Conservation (phyloP, 2,329 filamentous ascomycete species). For the Akanthomyces dipterigenus region DNA sequence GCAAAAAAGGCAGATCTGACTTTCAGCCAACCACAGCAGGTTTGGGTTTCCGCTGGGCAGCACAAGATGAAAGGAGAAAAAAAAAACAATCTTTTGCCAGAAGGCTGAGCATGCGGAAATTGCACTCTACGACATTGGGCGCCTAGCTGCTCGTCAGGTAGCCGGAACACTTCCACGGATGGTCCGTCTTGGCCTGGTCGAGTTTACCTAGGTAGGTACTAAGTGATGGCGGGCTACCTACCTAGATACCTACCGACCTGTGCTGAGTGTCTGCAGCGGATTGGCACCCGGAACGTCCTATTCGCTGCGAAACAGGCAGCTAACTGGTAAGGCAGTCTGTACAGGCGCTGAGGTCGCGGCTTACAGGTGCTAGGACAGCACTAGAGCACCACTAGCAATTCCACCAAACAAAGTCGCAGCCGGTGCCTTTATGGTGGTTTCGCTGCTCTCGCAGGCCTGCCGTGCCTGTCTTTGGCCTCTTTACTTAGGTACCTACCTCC, state of each 20-base stretch:
- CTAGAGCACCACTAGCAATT: not conserved
- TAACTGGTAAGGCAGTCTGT: not conserved
- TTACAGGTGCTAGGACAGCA: not conserved
- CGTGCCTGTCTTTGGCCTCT: not conserved
- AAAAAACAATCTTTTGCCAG: not conserved
- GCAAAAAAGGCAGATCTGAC: not conserved
- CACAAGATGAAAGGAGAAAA: not conserved
- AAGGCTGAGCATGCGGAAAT: not conserved
- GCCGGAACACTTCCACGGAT: not conserved
- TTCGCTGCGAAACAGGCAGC: not conserved
- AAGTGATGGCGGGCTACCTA: not conserved
- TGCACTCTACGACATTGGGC: not conserved
- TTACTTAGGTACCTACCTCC: no score
- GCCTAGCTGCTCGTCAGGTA: not conserved
- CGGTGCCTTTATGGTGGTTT: not conserved
- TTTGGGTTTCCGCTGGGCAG: not conserved
- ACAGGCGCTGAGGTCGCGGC: not conserved
- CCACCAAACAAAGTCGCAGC: not conserved
- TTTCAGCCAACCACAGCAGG: not conserved
- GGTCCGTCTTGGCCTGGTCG: not conserved
- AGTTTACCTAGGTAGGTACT: no score
- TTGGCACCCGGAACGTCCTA: not conserved
- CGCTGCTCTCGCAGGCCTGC: not conserved
- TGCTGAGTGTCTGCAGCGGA: not conserved
- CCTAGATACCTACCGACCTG: no score